Evolutionary conservation across 23 red algal species (phyloP), one percentile per base, ranked within the genome.

Genomic region (Cyanidium caldarium): DNA sequence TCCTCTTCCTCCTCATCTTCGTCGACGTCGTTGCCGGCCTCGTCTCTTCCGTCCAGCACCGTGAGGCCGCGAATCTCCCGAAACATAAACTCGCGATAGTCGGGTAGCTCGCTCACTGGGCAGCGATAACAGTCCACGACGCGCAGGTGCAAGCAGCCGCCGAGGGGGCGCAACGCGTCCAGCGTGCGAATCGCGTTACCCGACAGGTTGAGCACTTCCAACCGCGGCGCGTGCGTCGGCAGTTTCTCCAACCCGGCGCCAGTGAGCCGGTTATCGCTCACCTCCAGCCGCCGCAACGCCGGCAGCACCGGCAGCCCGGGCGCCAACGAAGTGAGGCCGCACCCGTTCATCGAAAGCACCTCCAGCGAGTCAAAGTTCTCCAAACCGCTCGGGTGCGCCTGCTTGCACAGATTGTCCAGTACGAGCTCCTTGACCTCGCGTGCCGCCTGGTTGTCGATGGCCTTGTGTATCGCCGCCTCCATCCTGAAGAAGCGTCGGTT

Each of bases 291-390:
- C 23, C 51, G 51, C 51, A 61, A 28, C 13, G 51, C 51, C 51
- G 51, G 51, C 7, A 61, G 51, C 51, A 61, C 31, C 51, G 51
- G 51, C 7, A 61, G 31, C 51, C 51, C 51, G n/a, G 51, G 51
- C 7, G 13, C 31, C 51, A 61, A 28, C 23, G 51, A 61, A 12
- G 51, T 61, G n/a, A 61, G 21, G 5, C 51, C 51, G 51, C 51
- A 61, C 5, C 51, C 23, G 51, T 61, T 61, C 51, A 61, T 61
- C 7, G 51, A 61, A 16, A 61, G 23, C 19, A 61, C 51, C 23
- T 61, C 51, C 10, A 61, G 51, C 51, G 51, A 61, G 31, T 61
- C 51, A 25, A 61, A 61, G 51, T 61, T 61, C 23, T 61, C 51
- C 7, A 61, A 28, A 16, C 51, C 51, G 31, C 51, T 61, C 31